Base-by-base conservation (phyloP, 2,329 filamentous ascomycete genomes). In the Pseudogymnoascus sp. region DNA sequence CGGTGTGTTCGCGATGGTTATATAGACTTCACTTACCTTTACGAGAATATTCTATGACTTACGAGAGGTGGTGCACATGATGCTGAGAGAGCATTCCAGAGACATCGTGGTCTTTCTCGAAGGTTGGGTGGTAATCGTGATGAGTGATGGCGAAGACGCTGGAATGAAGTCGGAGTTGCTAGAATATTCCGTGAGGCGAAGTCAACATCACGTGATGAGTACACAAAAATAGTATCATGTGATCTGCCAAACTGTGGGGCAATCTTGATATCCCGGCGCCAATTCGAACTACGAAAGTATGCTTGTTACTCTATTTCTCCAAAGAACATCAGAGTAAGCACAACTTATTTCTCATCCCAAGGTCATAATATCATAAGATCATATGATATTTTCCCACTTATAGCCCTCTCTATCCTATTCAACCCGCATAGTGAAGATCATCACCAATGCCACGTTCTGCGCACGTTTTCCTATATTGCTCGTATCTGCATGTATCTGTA, bases 161-260 rank as follows among this genome's bases (percentile, higher is more conserved):
- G 43, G 43, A 50, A 50, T 30, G n/a, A 30, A 12, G n/a, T 18
- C n/a, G 43, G 5, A 11, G 47, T 33, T 54, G 28, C 47, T 54
- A 33, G 47, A 54, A 54, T 33, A 54, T 54, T 54, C 47, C 5
- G 47, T 18, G 47, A 54, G 47, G 47, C 47, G 47, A 33, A 33
- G 22, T 47, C 6, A n/a, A 2, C 4, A n/a, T 47, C 43, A 54
- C 28, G 25, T 30, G 25, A n/a, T n/a, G n/a, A n/a, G n/a, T n/a
- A n/a, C n/a, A n/a, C n/a, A n/a, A 2, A 33, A 33, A 9, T 33
- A 33, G 9, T 4, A 2, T 1, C 20, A 43, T 20, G 39, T 54
- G 47, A 54, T 14, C 8, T 3, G 4, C 3, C 28, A 12, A 33
- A 12, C 1, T 33, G 47, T 18, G 47, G 47, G 47, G 47, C 9